Conservation (phyloP, 106 monocot species). For the Dactylorhiza incarnata region DNA sequence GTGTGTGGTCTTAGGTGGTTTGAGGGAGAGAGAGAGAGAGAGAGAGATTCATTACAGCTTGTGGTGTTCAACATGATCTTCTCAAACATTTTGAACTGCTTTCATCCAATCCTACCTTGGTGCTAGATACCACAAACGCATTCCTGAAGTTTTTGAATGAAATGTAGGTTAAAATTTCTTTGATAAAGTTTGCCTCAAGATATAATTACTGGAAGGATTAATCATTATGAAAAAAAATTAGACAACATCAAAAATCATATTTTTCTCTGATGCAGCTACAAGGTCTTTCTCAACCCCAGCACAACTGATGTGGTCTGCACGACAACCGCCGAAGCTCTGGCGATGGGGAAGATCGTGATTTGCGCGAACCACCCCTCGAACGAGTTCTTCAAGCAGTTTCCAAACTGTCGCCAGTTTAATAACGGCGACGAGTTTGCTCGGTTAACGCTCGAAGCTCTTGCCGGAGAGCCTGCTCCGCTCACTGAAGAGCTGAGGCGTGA, state of each 20-base stretch:
- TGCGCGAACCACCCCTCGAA: conserved; percentile 66
- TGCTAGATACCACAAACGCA: no score
- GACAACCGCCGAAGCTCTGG: conserved; percentile 66
- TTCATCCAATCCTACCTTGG: no score
- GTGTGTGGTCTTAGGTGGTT: no score
- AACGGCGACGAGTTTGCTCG: conserved; percentile 38
- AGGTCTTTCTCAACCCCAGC: conserved; percentile 72
- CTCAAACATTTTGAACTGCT: no score
- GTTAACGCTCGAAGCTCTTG: conserved; percentile 42
- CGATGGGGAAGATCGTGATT: conserved; percentile 67
- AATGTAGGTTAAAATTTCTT: no score
- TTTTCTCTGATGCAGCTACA: conserved; percentile 43
- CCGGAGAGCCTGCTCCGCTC: conserved; percentile 41
- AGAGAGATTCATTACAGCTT: no score
- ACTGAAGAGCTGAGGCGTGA: conserved; percentile 42
- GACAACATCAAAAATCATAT: neutral
- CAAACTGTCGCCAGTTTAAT: conserved; percentile 46
- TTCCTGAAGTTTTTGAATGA: no score
- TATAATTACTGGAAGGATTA: no score
- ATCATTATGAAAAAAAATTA: no score
- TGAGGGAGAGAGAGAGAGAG: no score
- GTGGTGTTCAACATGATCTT: no score
- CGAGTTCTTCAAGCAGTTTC: conserved; percentile 72
- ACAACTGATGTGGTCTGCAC: conserved; percentile 87
- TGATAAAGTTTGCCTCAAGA: no score